These are phyloP conservation scores for Sugiyamaella grinbergsii DNA, from an alignment of 1,139 yeast species.

Conservation along the genomic window DNA sequence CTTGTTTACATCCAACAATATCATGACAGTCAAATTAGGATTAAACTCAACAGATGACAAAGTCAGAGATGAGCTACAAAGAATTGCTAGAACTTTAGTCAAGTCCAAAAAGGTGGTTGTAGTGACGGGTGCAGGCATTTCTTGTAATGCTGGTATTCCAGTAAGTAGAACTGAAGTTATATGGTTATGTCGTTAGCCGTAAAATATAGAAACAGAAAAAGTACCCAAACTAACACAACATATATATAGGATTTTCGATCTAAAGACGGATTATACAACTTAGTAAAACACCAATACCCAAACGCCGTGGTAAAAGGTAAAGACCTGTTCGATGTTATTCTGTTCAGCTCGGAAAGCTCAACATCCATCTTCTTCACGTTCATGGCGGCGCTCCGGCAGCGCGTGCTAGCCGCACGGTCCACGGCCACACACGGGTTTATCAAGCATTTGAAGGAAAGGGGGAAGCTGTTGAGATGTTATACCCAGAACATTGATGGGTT, in stretches of 20 bases:
- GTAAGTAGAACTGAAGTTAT: constrained; percentile 27
- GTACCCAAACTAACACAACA: constrained; percentile 14
- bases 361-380: constrained; percentile 73
- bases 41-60: constrained; percentile 12
- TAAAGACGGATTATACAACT: constrained; percentile 74
- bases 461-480: constrained; percentile 77
- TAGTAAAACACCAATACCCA: constrained; percentile 65
- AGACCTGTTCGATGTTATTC: constrained; percentile 83
- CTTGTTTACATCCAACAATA: too few species aligned
- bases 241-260: constrained; percentile 72
- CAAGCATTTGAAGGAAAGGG: constrained; percentile 60
- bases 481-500: constrained; percentile 78
- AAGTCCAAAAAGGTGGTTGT: constrained; percentile 36
- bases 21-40: constrained; percentile 22
- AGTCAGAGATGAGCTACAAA: constrained; percentile 22
- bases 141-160: constrained; percentile 96
- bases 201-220: too few species aligned
- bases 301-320: constrained; percentile 72
- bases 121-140: constrained; percentile 92
- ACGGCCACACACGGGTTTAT: constrained; percentile 85
- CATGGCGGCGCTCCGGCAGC: constrained; percentile 70
- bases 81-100: constrained; percentile 32
- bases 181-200: too few species aligned
- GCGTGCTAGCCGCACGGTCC: constrained; percentile 67
- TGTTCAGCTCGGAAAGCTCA: constrained; percentile 69